These are phyloP conservation scores for Tetracentron sinense DNA, from an alignment of 164 flowering plant genomes.

Conservation along the genomic window DNA sequence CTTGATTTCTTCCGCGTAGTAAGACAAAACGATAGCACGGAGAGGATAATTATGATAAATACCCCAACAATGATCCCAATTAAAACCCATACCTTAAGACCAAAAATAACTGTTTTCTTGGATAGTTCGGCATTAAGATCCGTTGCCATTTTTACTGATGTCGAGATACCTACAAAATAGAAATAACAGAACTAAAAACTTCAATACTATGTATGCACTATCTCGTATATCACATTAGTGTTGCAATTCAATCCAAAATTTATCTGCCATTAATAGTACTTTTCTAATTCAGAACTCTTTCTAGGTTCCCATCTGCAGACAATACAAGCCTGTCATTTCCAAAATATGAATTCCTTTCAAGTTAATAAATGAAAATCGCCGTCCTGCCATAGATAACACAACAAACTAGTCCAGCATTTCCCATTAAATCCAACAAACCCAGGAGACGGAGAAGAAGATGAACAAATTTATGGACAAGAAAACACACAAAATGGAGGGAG, in stretches of 20 bases:
- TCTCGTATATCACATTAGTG: neutral
- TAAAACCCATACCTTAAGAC: constrained; percentile 70
- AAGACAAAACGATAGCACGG: constrained; percentile 48
- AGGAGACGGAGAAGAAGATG: neutral
- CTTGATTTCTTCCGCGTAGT: constrained; percentile 56
- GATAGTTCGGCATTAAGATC: constrained; percentile 47
- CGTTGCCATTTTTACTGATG: constrained; percentile 37
- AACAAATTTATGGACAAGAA: neutral
- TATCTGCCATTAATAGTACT: neutral
- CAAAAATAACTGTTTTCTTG: constrained; percentile 43
- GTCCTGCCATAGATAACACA: neutral
- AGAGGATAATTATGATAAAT: constrained; percentile 47
- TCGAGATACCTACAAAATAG: constrained; percentile 17
- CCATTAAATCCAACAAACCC: neutral
- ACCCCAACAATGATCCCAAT: constrained; percentile 50
- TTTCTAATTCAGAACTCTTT: neutral
- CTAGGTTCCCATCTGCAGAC: neutral
- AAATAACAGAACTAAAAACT: neutral
- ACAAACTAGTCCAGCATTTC: neutral
- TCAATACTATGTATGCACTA: neutral
- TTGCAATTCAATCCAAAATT: neutral
- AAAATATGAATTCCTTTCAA: neutral
- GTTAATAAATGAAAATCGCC: neutral
- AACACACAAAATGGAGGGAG: no score
- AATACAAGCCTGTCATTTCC: neutral